These are phyloP conservation scores for Metschnikowia lochheadii DNA, from an alignment of 805 yeast genomes.

Conservation along the genomic window DNA sequence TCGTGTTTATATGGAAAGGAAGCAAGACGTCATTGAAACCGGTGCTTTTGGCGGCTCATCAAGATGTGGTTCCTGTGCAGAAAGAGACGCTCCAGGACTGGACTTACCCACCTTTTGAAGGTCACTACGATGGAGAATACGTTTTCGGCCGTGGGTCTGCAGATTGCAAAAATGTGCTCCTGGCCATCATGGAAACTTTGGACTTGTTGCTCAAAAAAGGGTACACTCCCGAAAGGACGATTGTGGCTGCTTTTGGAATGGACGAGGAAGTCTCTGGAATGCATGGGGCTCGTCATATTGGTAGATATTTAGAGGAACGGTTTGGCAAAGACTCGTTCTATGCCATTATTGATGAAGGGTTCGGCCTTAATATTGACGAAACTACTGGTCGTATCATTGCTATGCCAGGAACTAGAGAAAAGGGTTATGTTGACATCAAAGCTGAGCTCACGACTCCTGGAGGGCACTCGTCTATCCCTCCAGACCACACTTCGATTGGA, in stretches of 20 bases:
- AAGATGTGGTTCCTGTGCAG: slow-evolving; percentile 41
- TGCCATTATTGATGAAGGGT: slow-evolving; percentile 19
- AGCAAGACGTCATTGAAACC: slow-evolving; percentile 27
- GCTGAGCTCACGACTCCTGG: slow-evolving; percentile 33
- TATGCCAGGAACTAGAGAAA: slow-evolving; percentile 43
- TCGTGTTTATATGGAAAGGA: slow-evolving; percentile 39
- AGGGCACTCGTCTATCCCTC: slow-evolving; percentile 29
- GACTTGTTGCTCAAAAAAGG: slow-evolving; percentile 12
- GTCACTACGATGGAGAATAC: slow-evolving; percentile 27
- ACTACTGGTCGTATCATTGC: slow-evolving; percentile 55
- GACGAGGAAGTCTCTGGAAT: slow-evolving; percentile 20
- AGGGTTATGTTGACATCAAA: slow-evolving; percentile 43
- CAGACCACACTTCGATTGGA: slow-evolving; percentile 28
- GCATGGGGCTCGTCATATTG: slow-evolving; percentile 15
- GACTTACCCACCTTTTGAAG: slow-evolving; percentile 37
- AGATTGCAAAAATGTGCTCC: slow-evolving; percentile 18
- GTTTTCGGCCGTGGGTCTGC: slow-evolving; percentile 20
- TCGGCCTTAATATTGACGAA: slow-evolving; percentile 27
- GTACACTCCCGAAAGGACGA: slow-evolving; percentile 13
- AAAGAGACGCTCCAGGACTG: slow-evolving; percentile 35
- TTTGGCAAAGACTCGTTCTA: slow-evolving; percentile 16
- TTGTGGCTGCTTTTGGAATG: slow-evolving; percentile 18
- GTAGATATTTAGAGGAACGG: slow-evolving; percentile 12
- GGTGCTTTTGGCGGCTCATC: slow-evolving; percentile 36
- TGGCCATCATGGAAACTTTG: slow-evolving; percentile 17